Evolutionary conservation across 1,284 basidiomycete genomes (phyloP), one percentile per base, ranked within the genome.

Genomic region (Omphalotus olearius): DNA sequence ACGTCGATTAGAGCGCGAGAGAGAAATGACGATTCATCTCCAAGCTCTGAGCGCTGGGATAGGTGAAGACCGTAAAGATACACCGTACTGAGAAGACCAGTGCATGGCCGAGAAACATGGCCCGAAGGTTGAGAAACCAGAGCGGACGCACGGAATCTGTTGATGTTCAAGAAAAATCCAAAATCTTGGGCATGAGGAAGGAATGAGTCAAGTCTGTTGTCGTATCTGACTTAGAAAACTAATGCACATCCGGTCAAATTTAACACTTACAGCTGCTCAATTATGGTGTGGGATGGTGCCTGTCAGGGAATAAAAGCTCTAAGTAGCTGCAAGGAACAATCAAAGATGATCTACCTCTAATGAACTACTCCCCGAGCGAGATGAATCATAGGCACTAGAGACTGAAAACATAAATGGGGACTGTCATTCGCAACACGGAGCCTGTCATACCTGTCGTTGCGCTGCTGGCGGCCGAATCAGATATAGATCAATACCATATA

Each of bases 31-130:
- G 38, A 25, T 35, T 38, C 42, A 26, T 50, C 48, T 20, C 43
- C 48, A n/a, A 4, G 9, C 35, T 41, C 48, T 7, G 30, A 52
- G 35, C 39, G 14, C 39, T 40, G 6, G 16, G 52, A 53, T 17
- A 53, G 42, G 39, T 43, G 52, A 16, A 49, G 40, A 30, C 52
- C 52, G 23, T 50, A 11, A 25, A 53, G 47, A 43, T 17, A 49
- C 2, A 53, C 40, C 4, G 36, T 35, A 30, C 52, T 53, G 17
- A 49, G 33, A n/a, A 53, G 39, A 25, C 52, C 52, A n/a, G 38
- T 35, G 30, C 42, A 43, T 6, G 52, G 52, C 33, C 47, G 45
- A 16, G 13, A 36, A n/a, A 37, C 36, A 13, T 14, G 16, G 3
- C 26, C 37, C 5, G 9, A 20, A 33, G 52, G 52, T 16, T 23